Evolutionary conservation across 768 basidiomycete species (phyloP).

Genomic region (Inosperma sp.): DNA sequence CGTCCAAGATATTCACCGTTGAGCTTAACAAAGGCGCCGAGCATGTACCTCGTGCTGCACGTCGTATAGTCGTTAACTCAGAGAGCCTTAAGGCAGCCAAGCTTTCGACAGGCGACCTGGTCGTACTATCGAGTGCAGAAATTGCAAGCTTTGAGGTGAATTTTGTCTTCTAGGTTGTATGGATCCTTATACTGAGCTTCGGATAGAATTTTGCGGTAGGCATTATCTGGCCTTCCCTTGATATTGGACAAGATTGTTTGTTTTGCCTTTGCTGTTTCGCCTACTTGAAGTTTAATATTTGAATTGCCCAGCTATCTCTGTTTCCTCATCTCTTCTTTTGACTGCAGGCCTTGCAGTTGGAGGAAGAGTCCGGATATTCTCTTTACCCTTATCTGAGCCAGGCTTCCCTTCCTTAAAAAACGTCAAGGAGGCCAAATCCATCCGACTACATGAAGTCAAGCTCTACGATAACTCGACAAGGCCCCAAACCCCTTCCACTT

Average conservation of each 20-base stretch:
- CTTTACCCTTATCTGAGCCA: conserved; percentile 40
- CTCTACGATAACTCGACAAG: conserved; percentile 10
- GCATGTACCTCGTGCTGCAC: conserved; percentile 52
- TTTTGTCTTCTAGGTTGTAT: background rate
- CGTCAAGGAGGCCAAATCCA: conserved; percentile 45
- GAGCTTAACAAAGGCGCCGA: conserved; percentile 32
- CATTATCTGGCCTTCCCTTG: conserved; percentile 70
- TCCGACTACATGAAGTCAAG: conserved; percentile 55
- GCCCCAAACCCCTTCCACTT: conserved; percentile 13
- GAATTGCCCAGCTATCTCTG: conserved; percentile 42
- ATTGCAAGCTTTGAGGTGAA: background rate
- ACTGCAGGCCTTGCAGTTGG: conserved; percentile 56
- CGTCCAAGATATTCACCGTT: conserved; percentile 39
- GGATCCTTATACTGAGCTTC: conserved; percentile 5
- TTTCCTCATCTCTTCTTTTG: conserved; percentile 54
- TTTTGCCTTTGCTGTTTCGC: conserved; percentile 17
- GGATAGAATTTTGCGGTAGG: conserved; percentile 62
- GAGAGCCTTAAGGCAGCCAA: conserved; percentile 58
- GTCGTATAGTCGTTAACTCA: conserved; percentile 60
- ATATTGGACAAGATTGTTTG: conserved; percentile 56
- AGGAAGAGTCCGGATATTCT: conserved; percentile 43
- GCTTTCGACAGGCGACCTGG: conserved; percentile 63
- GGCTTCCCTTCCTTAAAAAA: conserved; percentile 49
- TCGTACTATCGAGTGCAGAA: conserved; percentile 46
- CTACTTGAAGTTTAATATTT: background rate